phyloP scores from a whole-genome alignment of 495 filamentous ascomycete genomes.

The Filosporella fistucella region DNA sequence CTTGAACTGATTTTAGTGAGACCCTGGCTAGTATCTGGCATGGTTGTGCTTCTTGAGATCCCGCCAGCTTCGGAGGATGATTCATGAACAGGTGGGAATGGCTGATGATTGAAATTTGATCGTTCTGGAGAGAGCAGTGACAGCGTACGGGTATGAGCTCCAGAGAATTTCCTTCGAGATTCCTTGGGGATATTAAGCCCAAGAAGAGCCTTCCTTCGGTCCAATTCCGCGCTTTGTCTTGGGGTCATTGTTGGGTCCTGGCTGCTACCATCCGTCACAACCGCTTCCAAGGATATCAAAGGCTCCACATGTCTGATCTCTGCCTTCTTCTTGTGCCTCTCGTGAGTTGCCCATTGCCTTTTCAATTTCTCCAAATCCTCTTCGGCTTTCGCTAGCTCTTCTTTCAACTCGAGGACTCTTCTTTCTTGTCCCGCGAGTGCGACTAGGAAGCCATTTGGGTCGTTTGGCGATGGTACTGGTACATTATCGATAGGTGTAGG shows the following conservation, averaged over 20 bases:
- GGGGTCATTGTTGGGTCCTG: conserved; percentile 10
- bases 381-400: conserved; percentile 82
- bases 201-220: conserved; percentile 56
- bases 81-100: conserved; percentile 29
- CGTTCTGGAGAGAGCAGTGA: conserved; percentile 75
- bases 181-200: conserved; percentile 35
- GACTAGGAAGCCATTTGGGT: conserved; percentile 75
- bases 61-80: conserved; percentile 2
- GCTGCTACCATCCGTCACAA: conserved; percentile 15
- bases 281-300: conserved; percentile 37
- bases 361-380: conserved; percentile 71
- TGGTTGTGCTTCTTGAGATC: conserved; percentile 11
- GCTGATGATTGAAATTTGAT: conserved; percentile 27
- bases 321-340: conserved; percentile 71
- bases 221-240: conserved; percentile 41
- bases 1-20: conserved; percentile 11
- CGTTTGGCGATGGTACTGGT: conserved; percentile 45
- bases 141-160: conserved; percentile 67
- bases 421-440: conserved; percentile 90
- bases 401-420: conserved; percentile 84
- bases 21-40: conserved; percentile 23
- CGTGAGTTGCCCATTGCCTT: conserved; percentile 73
- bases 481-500: conserved; percentile 41
- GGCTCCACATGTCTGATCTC: conserved; percentile 52
- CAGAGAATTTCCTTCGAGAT: conserved; percentile 51